These are phyloP conservation scores for Magnolia kwangsiensis DNA, from an alignment of 164 flowering plant genomes.

Conservation along the genomic window DNA sequence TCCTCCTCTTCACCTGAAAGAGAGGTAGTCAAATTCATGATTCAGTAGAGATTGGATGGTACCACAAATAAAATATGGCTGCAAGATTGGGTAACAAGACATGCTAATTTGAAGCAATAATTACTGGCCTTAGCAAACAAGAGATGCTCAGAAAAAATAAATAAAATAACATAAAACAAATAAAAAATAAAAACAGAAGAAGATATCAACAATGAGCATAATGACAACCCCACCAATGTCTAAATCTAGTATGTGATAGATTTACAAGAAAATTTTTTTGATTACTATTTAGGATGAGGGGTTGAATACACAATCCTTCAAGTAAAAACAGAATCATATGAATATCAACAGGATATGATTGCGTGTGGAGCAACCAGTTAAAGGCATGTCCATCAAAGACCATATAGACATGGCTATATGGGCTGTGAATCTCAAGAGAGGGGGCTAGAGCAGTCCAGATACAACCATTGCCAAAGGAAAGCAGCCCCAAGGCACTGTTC, in stretches of 20 bases:
- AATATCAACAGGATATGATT: not conserved
- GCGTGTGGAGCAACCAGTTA: not conserved
- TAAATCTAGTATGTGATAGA: no score
- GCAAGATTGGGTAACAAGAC: not conserved
- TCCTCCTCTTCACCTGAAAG: slow-evolving; percentile 75
- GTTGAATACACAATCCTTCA: no score
- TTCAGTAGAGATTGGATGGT: not conserved
- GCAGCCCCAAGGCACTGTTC: no score
- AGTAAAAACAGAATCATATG: not conserved
- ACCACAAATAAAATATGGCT: not conserved
- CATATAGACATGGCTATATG: not conserved
- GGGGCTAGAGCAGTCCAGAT: no score
- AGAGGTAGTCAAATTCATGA: not conserved
- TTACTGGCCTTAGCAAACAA: not conserved
- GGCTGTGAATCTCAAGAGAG: not conserved
- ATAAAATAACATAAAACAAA: no score
- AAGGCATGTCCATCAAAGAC: not conserved
- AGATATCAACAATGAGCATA: not conserved
- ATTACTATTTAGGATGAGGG: no score
- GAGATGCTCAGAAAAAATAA: not conserved
- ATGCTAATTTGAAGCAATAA: not conserved
- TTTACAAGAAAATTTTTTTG: no score
- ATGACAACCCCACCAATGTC: not conserved
- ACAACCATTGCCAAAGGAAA: no score
- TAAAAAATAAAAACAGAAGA: not conserved